phyloP scores from a whole-genome alignment of 768 basidiomycete species.

The Tubosaeta sp. region DNA sequence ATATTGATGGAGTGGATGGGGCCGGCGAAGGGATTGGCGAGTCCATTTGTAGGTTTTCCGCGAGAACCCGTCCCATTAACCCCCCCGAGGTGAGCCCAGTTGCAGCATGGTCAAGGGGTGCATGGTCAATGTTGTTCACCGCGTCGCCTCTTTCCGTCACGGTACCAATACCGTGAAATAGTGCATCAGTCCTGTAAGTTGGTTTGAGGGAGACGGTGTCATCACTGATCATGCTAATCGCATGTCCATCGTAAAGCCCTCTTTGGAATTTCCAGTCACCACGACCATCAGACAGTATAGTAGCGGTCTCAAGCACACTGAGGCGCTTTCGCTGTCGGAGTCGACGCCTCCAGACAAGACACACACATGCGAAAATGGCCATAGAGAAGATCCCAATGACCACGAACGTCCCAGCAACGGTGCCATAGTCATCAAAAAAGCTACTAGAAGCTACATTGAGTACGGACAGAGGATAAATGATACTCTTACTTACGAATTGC shows the following conservation, averaged over 20 bases:
- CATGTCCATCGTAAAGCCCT: slow-evolving; percentile 37
- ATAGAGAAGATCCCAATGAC: slow-evolving; percentile 56
- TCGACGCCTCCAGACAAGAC: slow-evolving; percentile 33
- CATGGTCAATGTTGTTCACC: background rate
- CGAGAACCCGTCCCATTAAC: slow-evolving; percentile 12
- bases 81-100: slow-evolving; percentile 8
- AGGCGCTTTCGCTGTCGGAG: slow-evolving; percentile 35
- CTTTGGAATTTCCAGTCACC: no score
- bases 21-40: slow-evolving; percentile 26
- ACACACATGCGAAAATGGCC: slow-evolving; percentile 37
- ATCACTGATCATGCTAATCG: slow-evolving; percentile 12
- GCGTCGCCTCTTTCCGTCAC: background rate
- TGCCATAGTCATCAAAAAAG: slow-evolving; percentile 64
- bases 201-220: slow-evolving; percentile 6
- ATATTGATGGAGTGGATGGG: slow-evolving; percentile 49
- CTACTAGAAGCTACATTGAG: slow-evolving; percentile 29
- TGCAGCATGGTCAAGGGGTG: slow-evolving; percentile 2
- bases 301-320: slow-evolving; percentile 30
- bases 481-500: slow-evolving; percentile 24
- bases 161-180: background rate
- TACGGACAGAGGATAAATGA: background rate
- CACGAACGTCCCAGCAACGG: slow-evolving; percentile 72
- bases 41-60: slow-evolving; percentile 13
- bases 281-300: slow-evolving; percentile 1
- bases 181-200: slow-evolving; percentile 1